Base-by-base conservation (phyloP, 495 filamentous ascomycete species). In the Penicillium argentinense region DNA sequence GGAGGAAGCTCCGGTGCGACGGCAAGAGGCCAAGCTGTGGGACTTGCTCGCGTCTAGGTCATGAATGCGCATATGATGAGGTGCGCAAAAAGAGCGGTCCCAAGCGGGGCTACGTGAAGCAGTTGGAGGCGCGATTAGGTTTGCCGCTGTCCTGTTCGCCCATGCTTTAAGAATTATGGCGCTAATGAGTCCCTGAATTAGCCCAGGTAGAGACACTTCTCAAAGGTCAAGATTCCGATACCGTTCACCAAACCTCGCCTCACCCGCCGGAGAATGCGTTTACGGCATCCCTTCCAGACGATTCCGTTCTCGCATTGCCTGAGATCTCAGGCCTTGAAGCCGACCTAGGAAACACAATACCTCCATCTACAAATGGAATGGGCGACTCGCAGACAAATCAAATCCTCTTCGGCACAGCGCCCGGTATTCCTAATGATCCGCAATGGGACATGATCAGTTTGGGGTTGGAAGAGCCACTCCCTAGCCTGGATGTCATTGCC, bases 51-150 rank as follows among this genome's bases (percentile, higher is more conserved):
- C 77, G 93, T 39, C 71, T 99, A 42, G 84, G 88, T 27, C 93
- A 99, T 70, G 83, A 84, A 44, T 99, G 93, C 73, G 82, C 88
- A 9, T 99, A 97, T 60, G 93, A 97, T 69, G 93, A 99, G 70
- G 85, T 91, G 39, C 82, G 93, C 62, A 88, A 90, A 71, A 99
- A 99, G 78, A 97, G 93, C 66, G 93, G 93, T 7, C 93, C 93
- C 3, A 99, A 97, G 73, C 80, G 95, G 62, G 93, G 93, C 49
- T 97, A 99, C 68, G 95, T 99, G 47, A 99, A 97, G 75, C 89
- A 91, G 42, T 64, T 99, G 62, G 95, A 97, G 71, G 92, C 95
- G 47, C 81, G 95, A 58, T 69, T 99, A 59, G 90, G 92, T 97
- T 76, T 63, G 71, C 57, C 9, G 2, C 21, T 13, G 29, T 19